Conservation (phyloP, 345 rosid genomes). For the Boechera retrofracta region DNA sequence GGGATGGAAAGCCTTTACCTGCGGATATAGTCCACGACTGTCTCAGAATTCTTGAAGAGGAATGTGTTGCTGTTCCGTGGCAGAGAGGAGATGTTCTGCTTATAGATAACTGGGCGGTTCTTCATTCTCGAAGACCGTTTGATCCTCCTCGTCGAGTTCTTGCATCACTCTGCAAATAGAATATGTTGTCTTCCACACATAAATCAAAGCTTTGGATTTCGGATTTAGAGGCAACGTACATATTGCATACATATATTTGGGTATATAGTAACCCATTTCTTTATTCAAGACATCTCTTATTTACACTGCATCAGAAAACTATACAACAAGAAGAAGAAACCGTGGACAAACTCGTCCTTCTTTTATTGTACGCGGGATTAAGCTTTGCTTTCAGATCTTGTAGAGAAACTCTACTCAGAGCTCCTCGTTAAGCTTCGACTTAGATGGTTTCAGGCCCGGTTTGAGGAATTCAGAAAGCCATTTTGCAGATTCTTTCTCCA, state of each 20-base stretch:
- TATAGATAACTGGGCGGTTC: constrained; percentile 86
- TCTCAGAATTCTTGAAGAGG: constrained; percentile 73
- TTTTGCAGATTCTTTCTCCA: constrained; percentile 42
- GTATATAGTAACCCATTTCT: constrained; percentile 22
- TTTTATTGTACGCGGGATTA: neutral
- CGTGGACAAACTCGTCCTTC: neutral
- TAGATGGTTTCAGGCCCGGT: constrained; percentile 29
- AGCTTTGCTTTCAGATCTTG: neutral
- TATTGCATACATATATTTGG: constrained; percentile 16
- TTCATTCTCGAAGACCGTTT: constrained; percentile 77
- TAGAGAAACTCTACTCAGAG: constrained; percentile 27
- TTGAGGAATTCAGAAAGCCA: constrained; percentile 40
- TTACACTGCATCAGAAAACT: constrained; percentile 12
- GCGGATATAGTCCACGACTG: constrained; percentile 65
- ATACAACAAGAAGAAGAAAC: constrained; percentile 27
- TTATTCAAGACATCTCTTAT: constrained; percentile 17
- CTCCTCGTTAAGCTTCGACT: constrained; percentile 31
- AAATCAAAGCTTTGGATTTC: neutral
- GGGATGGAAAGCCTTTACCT: constrained; percentile 73
- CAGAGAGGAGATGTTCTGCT: constrained; percentile 80
- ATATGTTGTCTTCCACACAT: neutral
- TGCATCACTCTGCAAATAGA: constrained; percentile 85
- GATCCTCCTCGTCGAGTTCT: constrained; percentile 77
- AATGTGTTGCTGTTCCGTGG: constrained; percentile 83
- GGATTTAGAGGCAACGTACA: constrained; percentile 20